These are phyloP conservation scores for Cutaneotrichosporon dermatis DNA, from an alignment of 1,284 basidiomycete species.

Conservation along the genomic window DNA sequence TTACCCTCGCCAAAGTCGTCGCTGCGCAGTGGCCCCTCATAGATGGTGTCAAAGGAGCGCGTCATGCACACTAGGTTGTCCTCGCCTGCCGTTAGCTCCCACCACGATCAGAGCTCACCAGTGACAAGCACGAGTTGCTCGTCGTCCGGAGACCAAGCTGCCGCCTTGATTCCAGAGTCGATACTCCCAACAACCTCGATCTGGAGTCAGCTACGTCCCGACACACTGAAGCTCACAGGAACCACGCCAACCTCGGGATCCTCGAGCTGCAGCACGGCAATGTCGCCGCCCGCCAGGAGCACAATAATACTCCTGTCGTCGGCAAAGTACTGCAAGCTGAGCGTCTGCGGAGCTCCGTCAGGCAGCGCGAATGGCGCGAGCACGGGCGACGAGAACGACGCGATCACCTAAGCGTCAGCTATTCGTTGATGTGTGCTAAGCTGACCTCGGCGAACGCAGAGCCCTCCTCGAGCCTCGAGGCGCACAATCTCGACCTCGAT, in stretches of 20 bases:
- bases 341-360: conserved; percentile 51
- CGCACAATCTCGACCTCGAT: conserved; percentile 62
- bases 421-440: background rate
- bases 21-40: conserved; percentile 68
- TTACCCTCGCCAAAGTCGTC: conserved; percentile 79
- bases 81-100: conserved; percentile 56
- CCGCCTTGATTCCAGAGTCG: conserved; percentile 75
- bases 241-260: conserved; percentile 52
- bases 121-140: conserved; percentile 74
- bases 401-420: conserved; percentile 22
- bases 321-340: conserved; percentile 62
- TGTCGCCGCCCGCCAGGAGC: conserved; percentile 70
- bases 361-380: conserved; percentile 34
- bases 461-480: conserved; percentile 35
- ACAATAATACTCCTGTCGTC: conserved; percentile 62
- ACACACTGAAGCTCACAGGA: conserved; percentile 8
- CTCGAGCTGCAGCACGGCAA: conserved; percentile 59
- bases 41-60: conserved; percentile 78
- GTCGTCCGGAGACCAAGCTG: conserved; percentile 87
- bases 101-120: conserved; percentile 51
- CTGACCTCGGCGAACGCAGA: conserved; percentile 17
- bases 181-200: conserved; percentile 78
- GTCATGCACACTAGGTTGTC: conserved; percentile 85
- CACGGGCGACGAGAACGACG: conserved; percentile 32
- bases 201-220: conserved; percentile 36